These are phyloP conservation scores for Hemisphaericaspora nanyangensis DNA, from an alignment of 805 yeast species.

Conservation along the genomic window DNA sequence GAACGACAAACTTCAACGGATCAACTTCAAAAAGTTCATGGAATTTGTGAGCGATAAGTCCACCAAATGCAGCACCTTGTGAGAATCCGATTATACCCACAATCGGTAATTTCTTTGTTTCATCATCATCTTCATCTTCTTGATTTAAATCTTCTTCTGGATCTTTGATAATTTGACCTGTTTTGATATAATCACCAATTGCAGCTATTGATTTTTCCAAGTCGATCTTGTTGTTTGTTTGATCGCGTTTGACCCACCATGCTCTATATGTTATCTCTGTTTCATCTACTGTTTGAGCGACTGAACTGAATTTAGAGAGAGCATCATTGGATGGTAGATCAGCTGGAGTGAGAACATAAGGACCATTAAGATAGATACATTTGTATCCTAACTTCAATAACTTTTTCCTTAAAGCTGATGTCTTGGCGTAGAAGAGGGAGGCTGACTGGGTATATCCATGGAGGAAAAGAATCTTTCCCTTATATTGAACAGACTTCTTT, in stretches of 20 bases:
- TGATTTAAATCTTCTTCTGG: slow-evolving; percentile 19
- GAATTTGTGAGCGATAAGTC: slow-evolving; percentile 61
- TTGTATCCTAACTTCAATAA: slow-evolving; percentile 64
- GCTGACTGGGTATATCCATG: slow-evolving; percentile 92
- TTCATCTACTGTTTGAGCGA: slow-evolving; percentile 25
- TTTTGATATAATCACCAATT: slow-evolving; percentile 47
- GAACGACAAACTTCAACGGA: slow-evolving; percentile 63
- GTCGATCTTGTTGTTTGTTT: slow-evolving; percentile 39
- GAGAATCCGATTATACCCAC: slow-evolving; percentile 89
- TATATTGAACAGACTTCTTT: slow-evolving; percentile 8
- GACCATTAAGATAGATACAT: slow-evolving; percentile 77
- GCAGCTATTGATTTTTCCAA: slow-evolving; percentile 49
- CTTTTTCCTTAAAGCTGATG: slow-evolving; percentile 82
- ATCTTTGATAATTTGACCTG: slow-evolving; percentile 47
- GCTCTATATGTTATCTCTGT: slow-evolving; percentile 46
- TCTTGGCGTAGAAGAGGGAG: slow-evolving; percentile 77
- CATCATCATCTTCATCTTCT: slow-evolving; percentile 14
- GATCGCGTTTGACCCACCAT: slow-evolving; percentile 69
- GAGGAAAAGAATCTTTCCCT: slow-evolving; percentile 67
- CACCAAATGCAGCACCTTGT: slow-evolving; percentile 90
- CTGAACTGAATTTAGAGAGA: slow-evolving; percentile 46
- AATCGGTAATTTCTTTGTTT: slow-evolving; percentile 50
- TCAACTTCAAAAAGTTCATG: slow-evolving; percentile 45
- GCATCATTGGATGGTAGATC: slow-evolving; percentile 73
- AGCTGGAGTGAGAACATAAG: slow-evolving; percentile 56